These are phyloP conservation scores for Diversispora eburnea DNA, from an alignment of 192 early-diverging fungal genomes.

Conservation along the genomic window DNA sequence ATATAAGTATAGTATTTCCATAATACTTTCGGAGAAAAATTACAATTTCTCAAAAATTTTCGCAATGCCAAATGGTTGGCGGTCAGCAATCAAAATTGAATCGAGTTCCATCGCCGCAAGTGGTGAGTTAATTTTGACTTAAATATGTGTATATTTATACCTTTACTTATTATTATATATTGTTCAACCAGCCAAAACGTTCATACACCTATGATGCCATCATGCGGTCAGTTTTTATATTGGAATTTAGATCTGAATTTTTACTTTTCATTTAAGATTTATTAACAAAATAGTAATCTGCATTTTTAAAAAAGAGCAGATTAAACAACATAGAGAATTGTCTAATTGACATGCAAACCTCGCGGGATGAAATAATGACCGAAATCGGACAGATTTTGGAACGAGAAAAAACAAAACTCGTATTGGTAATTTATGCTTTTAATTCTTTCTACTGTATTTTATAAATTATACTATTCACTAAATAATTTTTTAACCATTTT, in stretches of 20 bases:
- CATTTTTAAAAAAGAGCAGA: constrained; percentile 18
- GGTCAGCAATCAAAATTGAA: constrained; percentile 13
- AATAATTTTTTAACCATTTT: not conserved
- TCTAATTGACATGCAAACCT: constrained; percentile 41
- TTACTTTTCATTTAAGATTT: not conserved
- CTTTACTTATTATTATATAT: not conserved
- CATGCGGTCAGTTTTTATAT: constrained; percentile 33
- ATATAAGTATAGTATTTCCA: not conserved
- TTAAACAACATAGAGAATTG: constrained; percentile 43
- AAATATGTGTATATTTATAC: not conserved
- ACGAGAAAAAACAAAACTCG: constrained; percentile 32
- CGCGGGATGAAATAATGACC: constrained; percentile 40
- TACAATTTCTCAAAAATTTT: not conserved
- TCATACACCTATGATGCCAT: constrained; percentile 54
- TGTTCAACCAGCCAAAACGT: constrained; percentile 34
- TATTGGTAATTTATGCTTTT: not conserved
- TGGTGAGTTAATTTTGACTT: not conserved
- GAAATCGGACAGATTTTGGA: constrained; percentile 40
- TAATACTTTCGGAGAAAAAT: too few relatives aligned
- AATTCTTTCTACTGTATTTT: not conserved
- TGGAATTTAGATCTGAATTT: not conserved
- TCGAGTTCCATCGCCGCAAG: constrained; percentile 9
- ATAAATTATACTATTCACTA: not conserved
- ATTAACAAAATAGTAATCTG: too few relatives aligned
- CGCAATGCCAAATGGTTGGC: constrained; percentile 19